Evolutionary conservation across 2,329 filamentous ascomycete species (phyloP).

Genomic region (Aotearoamyces nothofagi): DNA sequence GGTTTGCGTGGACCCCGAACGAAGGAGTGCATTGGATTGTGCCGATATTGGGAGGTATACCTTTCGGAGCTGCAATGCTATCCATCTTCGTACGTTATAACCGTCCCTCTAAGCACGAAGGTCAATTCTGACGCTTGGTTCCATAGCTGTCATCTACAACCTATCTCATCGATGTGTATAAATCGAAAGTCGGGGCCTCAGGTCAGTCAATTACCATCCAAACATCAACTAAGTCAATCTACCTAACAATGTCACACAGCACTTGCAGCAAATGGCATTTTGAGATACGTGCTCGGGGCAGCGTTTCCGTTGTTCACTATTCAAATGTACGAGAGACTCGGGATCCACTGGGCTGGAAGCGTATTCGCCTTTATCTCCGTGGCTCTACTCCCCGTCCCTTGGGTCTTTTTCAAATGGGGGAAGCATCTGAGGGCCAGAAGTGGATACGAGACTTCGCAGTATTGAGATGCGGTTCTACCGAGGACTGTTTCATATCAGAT

Average conservation of each 20-base stretch:
- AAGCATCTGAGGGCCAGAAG: conserved; percentile 19
- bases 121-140: too few species aligned
- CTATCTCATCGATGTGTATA: conserved; percentile 15
- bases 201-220: conserved; percentile 26
- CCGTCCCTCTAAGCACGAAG: too few species aligned
- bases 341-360: conserved; percentile 24
- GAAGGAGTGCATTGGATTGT: too few species aligned
- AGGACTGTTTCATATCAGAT: too few species aligned
- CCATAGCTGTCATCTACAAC: too few species aligned
- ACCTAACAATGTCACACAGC: too few species aligned
- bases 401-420: conserved; percentile 25
- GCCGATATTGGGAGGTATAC: too few species aligned
- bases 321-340: conserved; percentile 19
- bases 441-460: conserved; percentile 6
- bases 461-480: too few species aligned
- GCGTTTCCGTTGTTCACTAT: conserved; percentile 4
- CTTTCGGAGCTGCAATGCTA: too few species aligned
- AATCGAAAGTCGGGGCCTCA: conserved; percentile 9
- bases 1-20: too few species aligned
- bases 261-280: conserved; percentile 3
- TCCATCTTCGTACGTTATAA: too few species aligned
- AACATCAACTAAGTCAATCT: too few species aligned
- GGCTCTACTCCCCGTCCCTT: conserved; percentile 27
- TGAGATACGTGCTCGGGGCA: conserved; percentile 3
- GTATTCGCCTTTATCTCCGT: conserved; percentile 26